Percentiles rank a stretch among this genome's conserved stretches.
Evolutionary conservation across 805 yeast species (phyloP).

Genomic region (Pichia californica): DNA sequence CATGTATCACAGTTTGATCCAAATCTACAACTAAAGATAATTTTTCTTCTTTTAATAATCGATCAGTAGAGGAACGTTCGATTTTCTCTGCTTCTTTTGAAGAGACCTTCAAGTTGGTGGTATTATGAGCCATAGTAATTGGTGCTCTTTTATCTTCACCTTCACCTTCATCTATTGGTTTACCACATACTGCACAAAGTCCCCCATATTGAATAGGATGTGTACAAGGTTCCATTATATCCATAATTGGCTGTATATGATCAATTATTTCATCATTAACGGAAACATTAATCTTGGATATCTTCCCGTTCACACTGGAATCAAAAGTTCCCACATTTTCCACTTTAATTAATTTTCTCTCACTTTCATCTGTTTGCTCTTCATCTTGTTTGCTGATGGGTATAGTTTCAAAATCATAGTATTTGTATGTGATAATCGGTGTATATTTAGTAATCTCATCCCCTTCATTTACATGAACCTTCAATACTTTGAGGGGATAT

Average conservation of each 20-base stretch:
- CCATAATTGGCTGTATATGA: conserved; percentile 38
- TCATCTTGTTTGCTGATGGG: conserved; percentile 40
- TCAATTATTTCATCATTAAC: conserved; percentile 58
- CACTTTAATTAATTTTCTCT: conserved; percentile 40
- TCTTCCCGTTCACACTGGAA: conserved; percentile 70
- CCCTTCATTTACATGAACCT: conserved; percentile 40
- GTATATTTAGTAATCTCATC: conserved; percentile 44
- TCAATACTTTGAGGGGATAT: conserved; percentile 60
- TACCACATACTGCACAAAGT: conserved; percentile 88
- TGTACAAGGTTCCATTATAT: conserved; percentile 74
- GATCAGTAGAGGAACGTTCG: conserved; percentile 58
- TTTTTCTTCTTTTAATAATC: conserved; percentile 56
- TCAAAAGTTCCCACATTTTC: conserved; percentile 75
- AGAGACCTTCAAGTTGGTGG: conserved; percentile 76
- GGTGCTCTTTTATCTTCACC: conserved; percentile 62
- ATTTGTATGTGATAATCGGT: conserved; percentile 54
- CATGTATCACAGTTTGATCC: conserved; percentile 96
- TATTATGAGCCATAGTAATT: conserved; percentile 84
- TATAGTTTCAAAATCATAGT: conserved; percentile 58
- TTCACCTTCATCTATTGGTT: conserved; percentile 65
- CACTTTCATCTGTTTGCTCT: conserved; percentile 33
- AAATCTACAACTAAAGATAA: conserved; percentile 90
- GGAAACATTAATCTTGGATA: conserved; percentile 43
- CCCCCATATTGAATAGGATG: conserved; percentile 95
- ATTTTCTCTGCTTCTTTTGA: conserved; percentile 80